Evolutionary conservation across 352 stramenopile species (phyloP).

Genomic region (Blastocystis sp.): DNA sequence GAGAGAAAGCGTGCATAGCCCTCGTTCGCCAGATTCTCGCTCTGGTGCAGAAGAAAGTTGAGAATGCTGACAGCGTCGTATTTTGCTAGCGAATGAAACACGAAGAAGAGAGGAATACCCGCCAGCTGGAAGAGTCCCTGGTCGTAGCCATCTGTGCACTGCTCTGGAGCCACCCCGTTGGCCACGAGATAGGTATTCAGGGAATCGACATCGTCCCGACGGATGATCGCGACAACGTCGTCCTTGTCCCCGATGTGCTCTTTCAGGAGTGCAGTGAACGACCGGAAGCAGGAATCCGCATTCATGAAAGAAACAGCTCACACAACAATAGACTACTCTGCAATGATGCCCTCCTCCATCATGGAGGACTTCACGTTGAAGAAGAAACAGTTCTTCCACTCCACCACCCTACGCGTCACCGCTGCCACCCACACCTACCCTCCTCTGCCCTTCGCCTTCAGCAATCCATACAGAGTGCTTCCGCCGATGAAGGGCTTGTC

Average conservation of each 20-base stretch:
- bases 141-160: constrained; percentile 14
- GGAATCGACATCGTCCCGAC: constrained; percentile 45
- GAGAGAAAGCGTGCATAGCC: neutral
- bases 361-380: neutral
- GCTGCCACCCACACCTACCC: constrained; percentile 5
- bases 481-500: constrained; percentile 89
- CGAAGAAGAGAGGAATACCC: constrained; percentile 14
- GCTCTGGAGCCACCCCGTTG: neutral
- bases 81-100: constrained; percentile 29
- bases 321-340: neutral
- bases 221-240: constrained; percentile 11
- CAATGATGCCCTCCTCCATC: neutral
- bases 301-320: neutral
- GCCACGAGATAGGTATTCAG: constrained; percentile 1
- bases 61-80: constrained; percentile 43
- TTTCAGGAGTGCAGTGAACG: neutral
- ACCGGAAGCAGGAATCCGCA: neutral
- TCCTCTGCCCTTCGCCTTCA: constrained; percentile 43
- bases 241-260: neutral
- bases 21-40: neutral
- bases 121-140: constrained; percentile 50
- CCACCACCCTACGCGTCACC: constrained; percentile 16
- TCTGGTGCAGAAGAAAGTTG: constrained; percentile 52
- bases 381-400: constrained; percentile 59
- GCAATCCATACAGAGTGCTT: constrained; percentile 85